Base-by-base conservation (phyloP, 805 yeast species). In the Candida caryicola region DNA sequence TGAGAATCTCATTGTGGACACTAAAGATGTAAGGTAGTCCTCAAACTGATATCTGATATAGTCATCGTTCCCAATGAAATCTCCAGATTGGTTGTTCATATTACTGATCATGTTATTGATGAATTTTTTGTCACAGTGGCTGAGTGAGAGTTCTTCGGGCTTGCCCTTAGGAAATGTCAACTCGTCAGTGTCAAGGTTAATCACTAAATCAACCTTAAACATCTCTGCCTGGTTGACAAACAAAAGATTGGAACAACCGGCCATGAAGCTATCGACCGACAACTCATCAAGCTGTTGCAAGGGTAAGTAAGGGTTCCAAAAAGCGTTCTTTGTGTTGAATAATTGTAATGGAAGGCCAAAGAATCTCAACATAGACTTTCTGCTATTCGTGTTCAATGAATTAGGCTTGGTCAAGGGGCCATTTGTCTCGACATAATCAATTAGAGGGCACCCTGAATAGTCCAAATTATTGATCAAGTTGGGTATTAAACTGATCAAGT, bases 251-350 rank as follows among this genome's bases (percentile, higher is more conserved):
- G 97, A 89, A 29, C 95, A 82, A 1, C 99, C 99, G 34, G 87
- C 75, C 54, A 86, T 64, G 48, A 79, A 93, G 55, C 80, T 79
- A 25, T 73, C 65, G 15, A 74, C 71, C 23, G 67, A 69, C 36
- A 93, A 67, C 49, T 85, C 89, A 36, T 84, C 85, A 39, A 91
- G 66, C 55, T 91, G 98, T 59, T 91, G 99, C 39, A 93, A 66
- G 0, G 98, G 95, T n/a, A 90, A 73, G 62, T 91, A 93, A 2
- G 99, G 98, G 49, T 84, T 82, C 71, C 95, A 90, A 43, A 91
- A 73, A 1, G 95, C 89, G 31, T 95, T 95, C 48, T 78, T 76
- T 5, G 74, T 69, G 34, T 88, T 88, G 61, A 93, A 93, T 1
- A 89, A 60, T 50, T 84, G 90, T 34, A 93, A 66, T 0, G 99